These are phyloP conservation scores for Alternaria brassicae DNA, from an alignment of 2,329 filamentous ascomycete genomes.

Conservation along the genomic window DNA sequence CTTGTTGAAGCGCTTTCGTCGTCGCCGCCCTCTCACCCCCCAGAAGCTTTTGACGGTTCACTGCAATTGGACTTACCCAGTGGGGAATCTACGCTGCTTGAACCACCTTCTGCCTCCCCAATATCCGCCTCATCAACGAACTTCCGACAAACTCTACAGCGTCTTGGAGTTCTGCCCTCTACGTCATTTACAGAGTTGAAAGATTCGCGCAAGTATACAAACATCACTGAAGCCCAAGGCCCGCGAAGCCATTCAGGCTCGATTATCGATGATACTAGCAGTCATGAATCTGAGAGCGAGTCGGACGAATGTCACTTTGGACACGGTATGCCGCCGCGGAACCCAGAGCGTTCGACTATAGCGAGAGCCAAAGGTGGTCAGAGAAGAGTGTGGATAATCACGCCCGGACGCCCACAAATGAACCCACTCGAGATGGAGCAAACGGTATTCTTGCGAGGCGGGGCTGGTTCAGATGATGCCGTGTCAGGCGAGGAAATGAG, in stretches of 20 bases:
- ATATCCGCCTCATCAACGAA: neutral
- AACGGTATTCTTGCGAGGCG: conserved; percentile 1
- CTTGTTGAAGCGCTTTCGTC: neutral
- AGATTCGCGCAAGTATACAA: neutral
- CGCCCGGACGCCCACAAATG: conserved; percentile 1
- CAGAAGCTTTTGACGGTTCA: neutral
- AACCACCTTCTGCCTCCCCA: neutral
- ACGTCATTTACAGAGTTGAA: neutral
- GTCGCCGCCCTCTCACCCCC: neutral
- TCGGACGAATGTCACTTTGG: conserved; percentile 5
- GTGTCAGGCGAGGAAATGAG: neutral
- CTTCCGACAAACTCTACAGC: neutral
- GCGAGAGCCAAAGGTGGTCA: neutral
- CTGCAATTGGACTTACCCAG: neutral
- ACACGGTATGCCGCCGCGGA: neutral
- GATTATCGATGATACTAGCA: neutral
- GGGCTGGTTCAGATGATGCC: neutral
- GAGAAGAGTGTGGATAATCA: conserved; percentile 4
- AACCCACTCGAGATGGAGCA: neutral
- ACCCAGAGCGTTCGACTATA: neutral
- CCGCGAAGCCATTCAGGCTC: neutral
- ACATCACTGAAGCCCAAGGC: neutral
- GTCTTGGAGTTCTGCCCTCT: neutral
- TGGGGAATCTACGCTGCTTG: neutral
- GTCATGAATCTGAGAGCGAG: neutral